Evolutionary conservation across 140 eudicot species (phyloP), one percentile per base, ranked within the genome.

Genomic region (Erigeron philadelphicus): DNA sequence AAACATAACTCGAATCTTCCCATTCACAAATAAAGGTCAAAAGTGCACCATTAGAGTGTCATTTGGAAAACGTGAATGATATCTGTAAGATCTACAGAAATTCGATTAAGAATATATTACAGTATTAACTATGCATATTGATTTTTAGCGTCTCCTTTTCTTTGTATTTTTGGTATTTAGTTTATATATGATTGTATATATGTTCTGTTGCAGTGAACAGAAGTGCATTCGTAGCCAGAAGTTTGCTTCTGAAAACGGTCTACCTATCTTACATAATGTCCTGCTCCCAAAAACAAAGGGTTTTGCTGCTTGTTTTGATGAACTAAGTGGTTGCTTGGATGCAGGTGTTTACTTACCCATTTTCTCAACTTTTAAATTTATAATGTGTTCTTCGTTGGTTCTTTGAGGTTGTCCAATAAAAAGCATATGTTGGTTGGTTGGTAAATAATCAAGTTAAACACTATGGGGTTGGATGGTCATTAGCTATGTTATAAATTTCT

Each of bases 281-380:
- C 78, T 90, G 48, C 91, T 91, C 71, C 96, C 96, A 2, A 91
- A 88, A 71, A 79, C 95, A 69, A 91, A 91, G 77, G 98, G 96
- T 16, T 88, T 92, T 67, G 79, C 75, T 72, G 86, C 95, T 45
- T 92, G 95, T 64, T 23, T 92, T 63, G 86, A 83, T 61, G 85
- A 77, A 54, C 76, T 92, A 66, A 86, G 87, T 70, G 91, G 64
- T 50, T 75, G 86, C 21, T 53, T 86, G 70, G 95, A 92, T 86
- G 96, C 96, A 88, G 98, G 95, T 61, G 12, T 15, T 35, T 11
- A 42, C 49, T 61, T 17, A 38, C 25, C 25, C 25, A 21, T 21
- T 21, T 21, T 21, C 25, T 21, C 25, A 21, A 21, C 25, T 31
- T 31, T 31, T 10, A 19, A 2, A 11, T 12, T 25, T 38, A 0